Percentiles rank a stretch among this genome's conserved stretches.
Conservation (phyloP, 345 rosid species). For the Anastatica hierochuntica region DNA sequence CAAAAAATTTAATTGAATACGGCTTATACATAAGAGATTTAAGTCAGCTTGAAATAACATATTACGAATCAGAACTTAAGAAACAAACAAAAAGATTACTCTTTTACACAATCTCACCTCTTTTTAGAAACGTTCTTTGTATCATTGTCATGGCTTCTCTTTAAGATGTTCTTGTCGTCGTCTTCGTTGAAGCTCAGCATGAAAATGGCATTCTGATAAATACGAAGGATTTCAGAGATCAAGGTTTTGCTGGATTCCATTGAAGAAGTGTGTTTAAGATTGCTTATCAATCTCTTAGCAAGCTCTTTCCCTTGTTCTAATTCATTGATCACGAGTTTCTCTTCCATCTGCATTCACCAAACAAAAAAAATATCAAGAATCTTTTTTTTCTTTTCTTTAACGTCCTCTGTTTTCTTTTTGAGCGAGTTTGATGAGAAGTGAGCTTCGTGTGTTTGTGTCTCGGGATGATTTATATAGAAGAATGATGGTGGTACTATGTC, state of each 20-base stretch:
- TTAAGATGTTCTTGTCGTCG: slow-evolving; percentile 17
- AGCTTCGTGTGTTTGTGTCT: neutral
- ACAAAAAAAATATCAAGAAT: neutral
- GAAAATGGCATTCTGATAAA: slow-evolving; percentile 59
- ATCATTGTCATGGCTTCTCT: slow-evolving; percentile 20
- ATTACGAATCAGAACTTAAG: neutral
- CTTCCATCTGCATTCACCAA: too few relatives aligned
- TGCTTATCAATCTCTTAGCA: slow-evolving; percentile 36
- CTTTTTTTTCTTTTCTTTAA: neutral
- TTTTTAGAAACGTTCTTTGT: slow-evolving; percentile 33
- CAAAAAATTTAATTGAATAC: too few relatives aligned
- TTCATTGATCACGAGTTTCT: slow-evolving; percentile 41
- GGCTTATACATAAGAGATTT: too few relatives aligned
- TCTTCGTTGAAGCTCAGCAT: slow-evolving; percentile 30
- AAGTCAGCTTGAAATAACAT: too few relatives aligned
- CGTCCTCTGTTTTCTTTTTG: neutral
- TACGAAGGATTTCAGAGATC: slow-evolving; percentile 40
- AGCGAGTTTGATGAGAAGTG: slow-evolving; percentile 17
- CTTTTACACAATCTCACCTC: slow-evolving; percentile 32
- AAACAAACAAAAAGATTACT: neutral
- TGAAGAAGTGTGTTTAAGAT: slow-evolving; percentile 40
- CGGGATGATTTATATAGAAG: neutral
- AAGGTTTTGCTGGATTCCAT: slow-evolving; percentile 30
- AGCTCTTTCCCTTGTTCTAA: slow-evolving; percentile 50
- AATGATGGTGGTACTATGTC: neutral